Percentiles rank a stretch among this genome's conserved stretches.
These are phyloP conservation scores for Mesembryanthemum crystallinum DNA, from an alignment of 148 eudicot genomes.

Conservation along the genomic window DNA sequence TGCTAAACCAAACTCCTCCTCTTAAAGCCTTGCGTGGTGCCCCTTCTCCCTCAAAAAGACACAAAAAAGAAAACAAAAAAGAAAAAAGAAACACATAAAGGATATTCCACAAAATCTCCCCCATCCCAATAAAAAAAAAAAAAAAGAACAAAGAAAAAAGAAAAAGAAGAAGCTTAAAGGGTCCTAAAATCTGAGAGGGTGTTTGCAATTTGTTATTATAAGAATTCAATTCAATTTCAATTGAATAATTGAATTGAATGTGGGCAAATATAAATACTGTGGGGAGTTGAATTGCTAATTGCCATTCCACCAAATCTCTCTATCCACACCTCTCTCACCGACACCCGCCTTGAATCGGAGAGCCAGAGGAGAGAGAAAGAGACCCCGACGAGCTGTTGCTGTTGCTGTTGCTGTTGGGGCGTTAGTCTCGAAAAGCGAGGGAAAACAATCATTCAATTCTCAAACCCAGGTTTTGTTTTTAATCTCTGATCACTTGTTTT, in stretches of 20 bases:
- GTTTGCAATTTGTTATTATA: not conserved
- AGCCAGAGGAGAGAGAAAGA: not conserved
- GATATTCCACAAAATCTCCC: not conserved
- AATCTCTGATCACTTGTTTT: not conserved
- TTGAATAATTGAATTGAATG: not conserved
- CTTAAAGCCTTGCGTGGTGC: constrained; percentile 17
- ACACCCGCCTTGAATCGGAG: not conserved
- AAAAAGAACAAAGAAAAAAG: not conserved
- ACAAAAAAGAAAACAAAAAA: too few species aligned
- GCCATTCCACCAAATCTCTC: not conserved
- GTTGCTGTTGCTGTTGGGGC: constrained; percentile 1
- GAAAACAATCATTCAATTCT: not conserved
- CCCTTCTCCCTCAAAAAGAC: not conserved
- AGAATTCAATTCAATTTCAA: too few species aligned
- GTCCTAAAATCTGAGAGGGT: not conserved
- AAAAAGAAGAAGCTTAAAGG: not conserved
- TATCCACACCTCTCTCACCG: not conserved
- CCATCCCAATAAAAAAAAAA: too few species aligned
- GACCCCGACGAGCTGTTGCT: too few species aligned
- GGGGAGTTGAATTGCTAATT: not conserved
- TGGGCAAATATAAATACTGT: not conserved
- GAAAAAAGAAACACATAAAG: not conserved
- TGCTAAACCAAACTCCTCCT: not conserved
- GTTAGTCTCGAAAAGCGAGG: not conserved
- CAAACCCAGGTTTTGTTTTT: not conserved